A percentile compares a stretch with the other conserved stretches of the same genome.
Evolutionary conservation across 768 basidiomycete genomes (phyloP).

Genomic region (Lactarius evosmus): DNA sequence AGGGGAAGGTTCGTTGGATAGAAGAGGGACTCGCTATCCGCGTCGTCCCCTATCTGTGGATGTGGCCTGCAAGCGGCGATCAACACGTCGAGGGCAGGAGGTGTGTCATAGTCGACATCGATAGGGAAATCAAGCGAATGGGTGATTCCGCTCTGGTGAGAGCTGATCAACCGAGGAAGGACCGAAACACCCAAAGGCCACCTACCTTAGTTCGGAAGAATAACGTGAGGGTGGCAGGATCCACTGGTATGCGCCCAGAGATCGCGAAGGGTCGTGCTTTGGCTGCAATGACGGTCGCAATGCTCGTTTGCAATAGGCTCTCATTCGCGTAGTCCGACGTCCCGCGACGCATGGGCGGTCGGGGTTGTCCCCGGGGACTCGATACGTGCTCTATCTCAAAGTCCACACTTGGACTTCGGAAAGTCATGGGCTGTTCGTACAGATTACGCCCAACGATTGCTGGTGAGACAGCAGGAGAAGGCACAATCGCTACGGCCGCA

Average conservation of each 20-base stretch:
- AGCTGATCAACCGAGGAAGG: constrained; percentile 8
- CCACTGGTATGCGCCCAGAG: constrained; percentile 66
- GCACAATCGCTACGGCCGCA: constrained; percentile 14
- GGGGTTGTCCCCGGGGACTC: constrained; percentile 27
- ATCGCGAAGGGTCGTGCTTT: constrained; percentile 63
- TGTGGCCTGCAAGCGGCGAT: constrained; percentile 71
- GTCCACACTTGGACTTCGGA: constrained; percentile 46
- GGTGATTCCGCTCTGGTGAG: constrained; percentile 63
- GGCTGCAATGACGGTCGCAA: constrained; percentile 52
- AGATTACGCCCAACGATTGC: constrained; percentile 18
- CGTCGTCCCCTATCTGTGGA: constrained; percentile 47
- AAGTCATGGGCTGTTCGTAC: constrained; percentile 33
- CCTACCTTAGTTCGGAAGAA: constrained; percentile 79
- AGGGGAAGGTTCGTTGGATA: constrained; percentile 72
- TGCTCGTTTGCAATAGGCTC: constrained; percentile 49
- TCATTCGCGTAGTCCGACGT: constrained; percentile 52
- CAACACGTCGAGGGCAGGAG: constrained; percentile 75
- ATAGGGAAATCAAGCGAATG: constrained; percentile 82
- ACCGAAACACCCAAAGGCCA: constrained; percentile 3
- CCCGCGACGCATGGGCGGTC: constrained; percentile 29
- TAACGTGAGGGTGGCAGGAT: constrained; percentile 61
- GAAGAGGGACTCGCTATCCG: constrained; percentile 62
- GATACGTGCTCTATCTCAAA: constrained; percentile 60
- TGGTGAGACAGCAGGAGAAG: constrained; percentile 27
- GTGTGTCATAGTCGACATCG: constrained; percentile 68